Evolutionary conservation across 2,329 filamentous ascomycete genomes (phyloP), one percentile per base, ranked within the genome.

Genomic region (Botrytis fabae): DNA sequence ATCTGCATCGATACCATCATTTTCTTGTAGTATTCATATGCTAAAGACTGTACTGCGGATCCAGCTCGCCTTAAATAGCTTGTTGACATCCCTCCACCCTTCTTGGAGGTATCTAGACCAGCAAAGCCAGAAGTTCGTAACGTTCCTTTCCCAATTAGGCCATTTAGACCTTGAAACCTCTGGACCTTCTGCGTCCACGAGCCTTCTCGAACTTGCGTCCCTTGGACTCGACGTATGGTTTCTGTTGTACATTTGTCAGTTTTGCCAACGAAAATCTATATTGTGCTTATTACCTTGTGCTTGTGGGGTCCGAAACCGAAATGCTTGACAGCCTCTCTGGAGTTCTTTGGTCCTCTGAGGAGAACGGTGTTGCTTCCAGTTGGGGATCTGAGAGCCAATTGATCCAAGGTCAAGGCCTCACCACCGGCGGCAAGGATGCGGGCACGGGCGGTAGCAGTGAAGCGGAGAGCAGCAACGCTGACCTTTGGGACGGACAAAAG

Each of bases 161-260:
- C 48, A 76, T 84, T 93, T 97, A 99, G 85, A 99, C 96, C 94
- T 99, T 99, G 95, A 99, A 99, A 90, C 97, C 96, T 83, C 93
- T 91, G 82, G 95, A 98, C 85, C 94, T 90, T 92, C 96, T 97
- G 87, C 96, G 95, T 86, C 96, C 97, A 96, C 96, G 95, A 83
- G 95, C 96, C 83, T 91, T 90, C 92, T 99, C 97, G 89, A 99
- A 99, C 90, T 99, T 99, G 87, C 96, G 93, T 83, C 97, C 97
- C 93, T 99, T 99, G 89, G 94, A 97, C 86, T 94, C 90, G 83
- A 99, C 90, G 81, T 97, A 93, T 80, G 95, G 95, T 91, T 98
- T 98, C 95, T 96, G 81, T 59, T 38, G n/a, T 76, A 74, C 61
- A 71, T 25, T 28, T 65, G 78, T 86, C 78, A 86, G 83, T 76